Base-by-base conservation (phyloP, 163 green algal genomes). In the Volvox carteri region DNA sequence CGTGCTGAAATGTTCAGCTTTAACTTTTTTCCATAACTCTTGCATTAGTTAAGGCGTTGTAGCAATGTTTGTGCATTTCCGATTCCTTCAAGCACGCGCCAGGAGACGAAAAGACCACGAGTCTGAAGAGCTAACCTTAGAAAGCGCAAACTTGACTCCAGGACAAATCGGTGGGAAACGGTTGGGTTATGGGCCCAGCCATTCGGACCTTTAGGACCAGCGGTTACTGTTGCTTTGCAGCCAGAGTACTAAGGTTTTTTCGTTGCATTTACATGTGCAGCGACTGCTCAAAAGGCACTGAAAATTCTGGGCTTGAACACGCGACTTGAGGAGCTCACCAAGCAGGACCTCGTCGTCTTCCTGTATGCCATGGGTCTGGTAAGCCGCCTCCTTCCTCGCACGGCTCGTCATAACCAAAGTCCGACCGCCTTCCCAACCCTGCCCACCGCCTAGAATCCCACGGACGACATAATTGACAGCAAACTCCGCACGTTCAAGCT, bases 401-500 rank as follows among this genome's bases (percentile, higher is more conserved):
- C n/a, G n/a, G n/a, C n/a, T n/a, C n/a, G n/a, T n/a, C n/a, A n/a
- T n/a, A n/a, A n/a, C n/a, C n/a, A n/a, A n/a, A n/a, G n/a, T n/a
- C n/a, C n/a, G n/a, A n/a, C n/a, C n/a, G 42, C 50, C 60, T 68
- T 12, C 28, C 50, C 50, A 19, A 4, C 25, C 70, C 14, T 4
- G 74, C n/a, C 42, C 74, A 44, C 74, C 25, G 37, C 60, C 58
- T 90, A 95, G 92, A 96, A 95, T 58, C 93, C 93, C 35, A 94
- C 93, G 19, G 92, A 94, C 16, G 92, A 96, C 75, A 78, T 95
- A 23, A 87, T 96, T 33, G 92, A 96, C 65, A 86, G 84, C 48
- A 95, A 95, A 73, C 86, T 95, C 11, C 78, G 91, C 19, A 50
- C 78, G 4, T 81, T 96, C 33, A 89, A 91, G 54, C 78, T 88